Conservation (phyloP, 1,139 yeast genomes). For the Yamadazyma trypodendri region DNA sequence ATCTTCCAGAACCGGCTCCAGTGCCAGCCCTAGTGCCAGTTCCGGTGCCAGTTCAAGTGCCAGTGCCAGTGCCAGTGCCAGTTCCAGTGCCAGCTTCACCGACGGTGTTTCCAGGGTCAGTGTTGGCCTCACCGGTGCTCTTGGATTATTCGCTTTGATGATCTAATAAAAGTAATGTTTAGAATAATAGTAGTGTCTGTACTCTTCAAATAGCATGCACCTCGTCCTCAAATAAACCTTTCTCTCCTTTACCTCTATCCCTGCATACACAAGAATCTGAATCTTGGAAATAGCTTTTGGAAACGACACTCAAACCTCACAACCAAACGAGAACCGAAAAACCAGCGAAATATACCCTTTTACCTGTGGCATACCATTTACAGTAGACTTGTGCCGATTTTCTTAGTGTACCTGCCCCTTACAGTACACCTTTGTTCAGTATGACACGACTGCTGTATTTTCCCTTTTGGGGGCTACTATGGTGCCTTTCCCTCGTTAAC, state of each 20-base stretch:
- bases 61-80: conserved; percentile 12
- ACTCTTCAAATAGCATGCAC: too few relatives aligned
- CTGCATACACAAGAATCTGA: too few relatives aligned
- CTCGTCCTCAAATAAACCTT: too few relatives aligned
- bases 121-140: conserved; percentile 10
- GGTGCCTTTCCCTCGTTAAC: background rate
- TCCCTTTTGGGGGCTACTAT: background rate
- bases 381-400: too few relatives aligned
- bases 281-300: background rate
- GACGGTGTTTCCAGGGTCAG: conserved; percentile 17
- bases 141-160: conserved; percentile 11
- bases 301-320: background rate
- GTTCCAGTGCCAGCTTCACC: background rate
- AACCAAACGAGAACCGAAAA: background rate
- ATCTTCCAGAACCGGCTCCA: too few relatives aligned
- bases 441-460: background rate
- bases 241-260: too few relatives aligned
- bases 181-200: too few relatives aligned
- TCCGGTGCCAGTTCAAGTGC: conserved; percentile 8
- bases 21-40: too few relatives aligned
- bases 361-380: too few relatives aligned
- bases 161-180: conserved; percentile 4
- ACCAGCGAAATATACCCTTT: background rate
- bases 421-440: background rate
- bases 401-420: background rate